A percentile compares a stretch with the other conserved stretches of the same genome.
Evolutionary conservation across 2,329 filamentous ascomycete species (phyloP).

Genomic region (Paraphoma sp.): DNA sequence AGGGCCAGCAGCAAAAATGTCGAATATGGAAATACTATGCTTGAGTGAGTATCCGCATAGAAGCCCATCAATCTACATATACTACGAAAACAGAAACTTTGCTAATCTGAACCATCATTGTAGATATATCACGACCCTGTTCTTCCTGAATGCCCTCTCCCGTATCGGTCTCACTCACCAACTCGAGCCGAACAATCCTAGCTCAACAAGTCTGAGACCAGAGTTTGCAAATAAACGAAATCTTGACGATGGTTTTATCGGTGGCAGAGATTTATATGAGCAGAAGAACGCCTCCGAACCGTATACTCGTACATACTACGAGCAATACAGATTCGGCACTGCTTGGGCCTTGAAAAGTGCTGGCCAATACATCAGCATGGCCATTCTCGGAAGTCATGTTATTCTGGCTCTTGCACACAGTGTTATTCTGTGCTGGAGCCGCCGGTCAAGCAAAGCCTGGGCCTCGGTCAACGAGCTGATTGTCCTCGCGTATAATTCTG

Average conservation of each 20-base stretch:
- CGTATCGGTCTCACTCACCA: constrained; percentile 4
- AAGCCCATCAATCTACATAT: too few relatives aligned
- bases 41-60: background rate
- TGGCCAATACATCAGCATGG: background rate
- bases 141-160: constrained; percentile 4
- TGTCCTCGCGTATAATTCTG: constrained; percentile 6
- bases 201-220: background rate
- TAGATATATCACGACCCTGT: constrained; percentile 5
- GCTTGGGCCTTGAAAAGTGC: background rate
- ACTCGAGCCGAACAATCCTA: background rate
- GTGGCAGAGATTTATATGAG: background rate
- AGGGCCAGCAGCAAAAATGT: background rate
- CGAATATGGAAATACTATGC: background rate
- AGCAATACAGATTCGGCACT: constrained; percentile 4
- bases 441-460: constrained; percentile 1
- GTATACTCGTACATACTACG: background rate
- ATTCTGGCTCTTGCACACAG: background rate
- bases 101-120: background rate
- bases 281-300: background rate
- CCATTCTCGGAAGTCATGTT: background rate
- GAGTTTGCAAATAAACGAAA: background rate
- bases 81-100: background rate
- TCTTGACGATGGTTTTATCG: constrained; percentile 2
- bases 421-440: background rate
- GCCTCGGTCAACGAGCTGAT: constrained; percentile 3